These are phyloP conservation scores for Cornus controversa DNA, from an alignment of 148 eudicot genomes.

Conservation along the genomic window DNA sequence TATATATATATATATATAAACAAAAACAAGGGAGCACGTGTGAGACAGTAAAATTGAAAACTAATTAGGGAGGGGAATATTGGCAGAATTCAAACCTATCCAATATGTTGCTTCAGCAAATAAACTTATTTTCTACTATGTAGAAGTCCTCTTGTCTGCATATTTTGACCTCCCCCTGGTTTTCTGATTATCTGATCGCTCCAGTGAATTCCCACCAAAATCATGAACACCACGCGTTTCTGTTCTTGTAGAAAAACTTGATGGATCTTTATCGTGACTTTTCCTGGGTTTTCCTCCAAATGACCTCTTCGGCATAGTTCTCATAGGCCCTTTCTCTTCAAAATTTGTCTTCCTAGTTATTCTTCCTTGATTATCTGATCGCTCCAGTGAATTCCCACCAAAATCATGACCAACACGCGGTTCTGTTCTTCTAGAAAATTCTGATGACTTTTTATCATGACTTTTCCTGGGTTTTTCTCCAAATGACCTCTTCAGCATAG, in stretches of 20 bases:
- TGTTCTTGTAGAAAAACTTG: constrained; percentile 13
- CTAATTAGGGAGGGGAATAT: neutral
- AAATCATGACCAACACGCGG: neutral
- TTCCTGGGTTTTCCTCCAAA: constrained; percentile 13
- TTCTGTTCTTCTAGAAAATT: constrained; percentile 15
- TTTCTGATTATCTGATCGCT: neutral
- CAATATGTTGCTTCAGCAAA: neutral
- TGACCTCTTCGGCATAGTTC: constrained; percentile 8
- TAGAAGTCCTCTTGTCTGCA: constrained; percentile 4
- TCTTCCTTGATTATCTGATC: constrained; percentile 17
- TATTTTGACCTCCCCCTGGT: constrained; percentile 15
- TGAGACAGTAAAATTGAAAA: neutral
- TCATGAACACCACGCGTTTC: neutral
- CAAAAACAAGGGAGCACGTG: neutral
- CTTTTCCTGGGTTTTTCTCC: constrained; percentile 13
- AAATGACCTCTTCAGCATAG: constrained; percentile 6
- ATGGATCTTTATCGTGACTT: neutral
- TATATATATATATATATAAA: too few species aligned
- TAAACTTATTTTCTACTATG: neutral
- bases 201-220: neutral
- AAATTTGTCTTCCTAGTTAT: constrained; percentile 15
- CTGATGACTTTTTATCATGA: neutral
- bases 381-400: neutral
- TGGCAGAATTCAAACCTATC: constrained; percentile 10
- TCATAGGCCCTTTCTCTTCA: constrained; percentile 15